Evolutionary conservation across 805 yeast genomes (phyloP).

Genomic region (Pichia deserticola): DNA sequence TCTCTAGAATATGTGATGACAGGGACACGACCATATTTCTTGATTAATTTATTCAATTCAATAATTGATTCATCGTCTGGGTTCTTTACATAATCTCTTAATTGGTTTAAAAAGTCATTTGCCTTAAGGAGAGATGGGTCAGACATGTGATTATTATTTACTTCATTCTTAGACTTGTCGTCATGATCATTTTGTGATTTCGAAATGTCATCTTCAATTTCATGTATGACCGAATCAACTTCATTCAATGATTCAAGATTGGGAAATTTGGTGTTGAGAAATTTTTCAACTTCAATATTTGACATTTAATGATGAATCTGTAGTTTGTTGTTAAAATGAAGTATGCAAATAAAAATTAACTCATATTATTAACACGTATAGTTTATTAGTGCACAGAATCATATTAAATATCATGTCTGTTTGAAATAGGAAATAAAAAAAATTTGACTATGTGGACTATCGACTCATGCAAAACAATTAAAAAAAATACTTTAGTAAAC

Average conservation of each 20-base stretch:
- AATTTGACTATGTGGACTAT: no score
- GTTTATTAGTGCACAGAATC: no score
- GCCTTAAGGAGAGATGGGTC: not conserved
- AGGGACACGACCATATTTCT: constrained; percentile 7
- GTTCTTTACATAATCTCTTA: not conserved
- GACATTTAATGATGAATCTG: not conserved
- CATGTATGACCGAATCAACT: not conserved
- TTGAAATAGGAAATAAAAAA: no score
- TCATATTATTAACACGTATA: no score
- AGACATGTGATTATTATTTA: no score
- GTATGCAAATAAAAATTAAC: no score
- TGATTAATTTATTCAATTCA: constrained; percentile 3
- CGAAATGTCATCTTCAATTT: not conserved
- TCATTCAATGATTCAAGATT: not conserved
- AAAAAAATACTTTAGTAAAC: no score
- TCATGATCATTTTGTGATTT: not conserved
- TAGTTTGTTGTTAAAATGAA: not conserved
- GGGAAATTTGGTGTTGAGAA: constrained; percentile 1
- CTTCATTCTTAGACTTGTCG: not conserved
- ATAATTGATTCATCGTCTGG: constrained; percentile 1
- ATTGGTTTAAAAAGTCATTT: not conserved
- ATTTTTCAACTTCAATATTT: not conserved
- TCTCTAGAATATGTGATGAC: constrained; percentile 10
- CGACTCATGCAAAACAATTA: no score
- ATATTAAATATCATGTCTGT: no score